Evolutionary conservation across 192 early-diverging fungal genomes (phyloP), one percentile per base, ranked within the genome.

Genomic region (Lobosporangium transversale): DNA sequence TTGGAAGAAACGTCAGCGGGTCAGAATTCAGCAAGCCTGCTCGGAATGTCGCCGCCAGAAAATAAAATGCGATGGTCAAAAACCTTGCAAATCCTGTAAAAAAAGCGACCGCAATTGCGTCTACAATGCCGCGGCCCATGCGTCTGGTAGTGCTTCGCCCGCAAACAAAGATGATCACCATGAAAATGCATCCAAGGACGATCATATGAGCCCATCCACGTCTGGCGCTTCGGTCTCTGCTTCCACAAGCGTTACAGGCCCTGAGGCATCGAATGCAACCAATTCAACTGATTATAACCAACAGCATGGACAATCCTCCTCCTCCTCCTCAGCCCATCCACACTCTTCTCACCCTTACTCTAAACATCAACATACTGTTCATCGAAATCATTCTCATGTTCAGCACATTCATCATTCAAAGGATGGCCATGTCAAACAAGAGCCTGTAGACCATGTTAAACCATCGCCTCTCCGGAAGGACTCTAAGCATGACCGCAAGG

Each of bases 1-100:
- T 20, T 76, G 73, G 73, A 76, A 62, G 48, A 76, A 76, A 51
- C 73, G 73, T 17, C 73, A 82, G 57, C 61, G 81, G 23, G 81
- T 82, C 26, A 71, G 78, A 42, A 82, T 82, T 35, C 76, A 78
- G 31, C 76, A 78, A 4, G 81, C 81, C 7, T 82, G 81, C 35
- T 78, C 76, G 24, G 71, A 73, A 30, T 82, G 81, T 54, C 69
- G 81, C 11, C 54, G 81, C 14, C 66, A 73, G 66, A 82, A 82
- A 58, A 78, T 79, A 31, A 82, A 82, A 60, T 82, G 81, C 50
- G 76, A 82, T 55, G 81, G 81, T 20, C 70, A 71, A 48, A 73
- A 70, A 40, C 81, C 81, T 20, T 82, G 81, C 62, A 76, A 76
- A 42, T 66, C 73, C 24, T 76, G 73, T 31, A 66, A 76, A 40